Evolutionary conservation across 768 basidiomycete genomes (phyloP).

Genomic region (Coprinopsis sp.): DNA sequence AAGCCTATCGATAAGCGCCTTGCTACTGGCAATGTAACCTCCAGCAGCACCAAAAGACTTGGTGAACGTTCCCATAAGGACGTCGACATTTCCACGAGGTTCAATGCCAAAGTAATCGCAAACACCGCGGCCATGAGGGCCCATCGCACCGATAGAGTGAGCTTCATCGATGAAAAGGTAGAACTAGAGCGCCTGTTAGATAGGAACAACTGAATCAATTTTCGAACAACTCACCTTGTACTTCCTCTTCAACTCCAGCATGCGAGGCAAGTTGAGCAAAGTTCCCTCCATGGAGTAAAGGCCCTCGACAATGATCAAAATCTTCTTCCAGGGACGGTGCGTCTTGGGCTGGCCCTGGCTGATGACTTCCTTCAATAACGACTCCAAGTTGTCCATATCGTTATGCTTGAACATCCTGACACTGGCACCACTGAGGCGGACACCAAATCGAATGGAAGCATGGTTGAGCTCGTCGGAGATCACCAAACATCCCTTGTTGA

Average conservation of each 20-base stretch:
- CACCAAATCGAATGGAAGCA: slow-evolving; percentile 90
- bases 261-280: slow-evolving; percentile 72
- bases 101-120: slow-evolving; percentile 89
- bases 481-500: slow-evolving; percentile 85
- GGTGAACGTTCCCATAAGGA: slow-evolving; percentile 99
- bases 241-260: slow-evolving; percentile 84
- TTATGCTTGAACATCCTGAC: slow-evolving; percentile 98
- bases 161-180: slow-evolving; percentile 96
- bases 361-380: slow-evolving; percentile 81
- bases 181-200: slow-evolving; percentile 52
- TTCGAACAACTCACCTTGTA: slow-evolving; percentile 70
- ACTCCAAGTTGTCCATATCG: slow-evolving; percentile 80
- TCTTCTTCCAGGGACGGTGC: slow-evolving; percentile 99
- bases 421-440: slow-evolving; percentile 80
- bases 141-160: slow-evolving; percentile 94
- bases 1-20: slow-evolving; percentile 73
- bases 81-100: slow-evolving; percentile 71
- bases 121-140: slow-evolving; percentile 91
- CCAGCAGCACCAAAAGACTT: slow-evolving; percentile 93
- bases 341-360: slow-evolving; percentile 97
- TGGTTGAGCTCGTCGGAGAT: slow-evolving; percentile 98
- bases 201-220: not conserved
- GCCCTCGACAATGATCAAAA: slow-evolving; percentile 90
- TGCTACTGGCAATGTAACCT: slow-evolving; percentile 88
- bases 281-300: slow-evolving; percentile 99